Conservation (phyloP, 1,284 basidiomycete species). For the Apiotrichum gamsii region DNA sequence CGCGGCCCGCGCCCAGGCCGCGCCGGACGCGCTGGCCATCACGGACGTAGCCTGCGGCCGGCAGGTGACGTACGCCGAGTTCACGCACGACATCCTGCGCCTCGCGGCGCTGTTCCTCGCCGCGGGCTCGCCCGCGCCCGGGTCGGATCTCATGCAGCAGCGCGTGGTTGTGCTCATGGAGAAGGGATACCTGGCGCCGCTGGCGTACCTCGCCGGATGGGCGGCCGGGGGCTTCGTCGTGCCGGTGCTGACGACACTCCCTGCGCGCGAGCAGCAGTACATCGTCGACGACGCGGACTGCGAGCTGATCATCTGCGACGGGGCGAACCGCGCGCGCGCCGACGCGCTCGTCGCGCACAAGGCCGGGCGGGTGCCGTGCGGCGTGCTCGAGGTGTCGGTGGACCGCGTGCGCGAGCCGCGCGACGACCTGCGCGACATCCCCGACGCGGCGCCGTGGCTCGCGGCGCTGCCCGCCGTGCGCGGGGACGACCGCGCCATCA, state of each 20-base stretch:
- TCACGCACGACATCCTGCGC: constrained; percentile 19
- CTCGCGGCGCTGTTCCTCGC: constrained; percentile 4
- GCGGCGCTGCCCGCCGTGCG: constrained; percentile 14
- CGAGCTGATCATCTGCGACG: constrained; percentile 27
- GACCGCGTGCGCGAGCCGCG: background rate
- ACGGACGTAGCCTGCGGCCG: constrained; percentile 14
- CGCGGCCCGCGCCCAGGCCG: constrained; percentile 5
- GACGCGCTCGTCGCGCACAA: constrained; percentile 22
- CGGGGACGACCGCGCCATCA: constrained; percentile 32
- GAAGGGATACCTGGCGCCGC: constrained; percentile 29
- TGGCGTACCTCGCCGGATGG: constrained; percentile 26
- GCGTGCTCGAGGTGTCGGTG: constrained; percentile 13
- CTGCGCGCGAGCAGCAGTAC: constrained; percentile 38
- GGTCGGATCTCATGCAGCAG: constrained; percentile 12
- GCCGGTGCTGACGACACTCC: constrained; percentile 34
- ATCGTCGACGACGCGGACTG: constrained; percentile 32
- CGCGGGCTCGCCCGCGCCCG: background rate
- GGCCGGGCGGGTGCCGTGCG: constrained; percentile 4
- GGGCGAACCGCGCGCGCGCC: constrained; percentile 23
- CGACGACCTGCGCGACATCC: background rate
- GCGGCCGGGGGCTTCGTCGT: constrained; percentile 36
- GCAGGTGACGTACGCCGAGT: constrained; percentile 14
- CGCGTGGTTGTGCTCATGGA: constrained; percentile 25
- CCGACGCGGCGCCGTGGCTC: background rate
- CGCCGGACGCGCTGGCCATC: constrained; percentile 21